A percentile compares a stretch with the other conserved stretches of the same genome.
Evolutionary conservation across 2,329 filamentous ascomycete species (phyloP).

Genomic region (Verticillium albo-atrum): DNA sequence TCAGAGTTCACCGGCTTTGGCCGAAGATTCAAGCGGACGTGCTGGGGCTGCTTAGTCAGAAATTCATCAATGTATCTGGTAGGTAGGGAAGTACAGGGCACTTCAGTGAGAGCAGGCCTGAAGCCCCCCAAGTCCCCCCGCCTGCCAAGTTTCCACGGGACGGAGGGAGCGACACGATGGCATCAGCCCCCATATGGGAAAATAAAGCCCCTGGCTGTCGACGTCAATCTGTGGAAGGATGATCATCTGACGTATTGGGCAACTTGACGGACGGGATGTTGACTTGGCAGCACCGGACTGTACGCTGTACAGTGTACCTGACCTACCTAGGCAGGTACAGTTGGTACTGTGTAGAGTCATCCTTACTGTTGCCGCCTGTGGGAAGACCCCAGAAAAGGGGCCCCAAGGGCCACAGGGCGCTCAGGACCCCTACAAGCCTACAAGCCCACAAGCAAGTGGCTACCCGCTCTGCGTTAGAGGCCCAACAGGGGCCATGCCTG

Average conservation of each 20-base stretch:
- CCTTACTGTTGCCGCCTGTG: neutral
- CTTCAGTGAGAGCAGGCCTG: neutral
- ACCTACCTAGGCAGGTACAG: no score
- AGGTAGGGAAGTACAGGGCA: neutral
- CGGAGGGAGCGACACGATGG: neutral
- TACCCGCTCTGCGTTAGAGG: neutral
- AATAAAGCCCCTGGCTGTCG: neutral
- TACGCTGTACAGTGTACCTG: neutral
- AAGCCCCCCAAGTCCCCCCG: neutral
- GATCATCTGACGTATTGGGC: neutral
- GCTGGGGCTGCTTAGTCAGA: neutral
- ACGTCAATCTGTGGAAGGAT: neutral
- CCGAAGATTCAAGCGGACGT: neutral
- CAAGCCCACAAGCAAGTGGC: no score
- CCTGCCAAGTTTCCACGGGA: neutral
- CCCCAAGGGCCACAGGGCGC: neutral
- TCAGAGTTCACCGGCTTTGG: neutral
- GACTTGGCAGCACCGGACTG: neutral
- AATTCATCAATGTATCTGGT: no score
- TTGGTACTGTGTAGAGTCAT: no score
- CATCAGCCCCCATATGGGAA: neutral
- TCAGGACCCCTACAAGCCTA: neutral
- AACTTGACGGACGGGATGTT: neutral
- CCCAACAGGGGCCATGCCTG: neutral
- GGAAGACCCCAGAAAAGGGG: neutral